Evolutionary conservation across 2,329 filamentous ascomycete genomes (phyloP), one percentile per base, ranked within the genome.

Genomic region (Neofusicoccum kwambonambiense): DNA sequence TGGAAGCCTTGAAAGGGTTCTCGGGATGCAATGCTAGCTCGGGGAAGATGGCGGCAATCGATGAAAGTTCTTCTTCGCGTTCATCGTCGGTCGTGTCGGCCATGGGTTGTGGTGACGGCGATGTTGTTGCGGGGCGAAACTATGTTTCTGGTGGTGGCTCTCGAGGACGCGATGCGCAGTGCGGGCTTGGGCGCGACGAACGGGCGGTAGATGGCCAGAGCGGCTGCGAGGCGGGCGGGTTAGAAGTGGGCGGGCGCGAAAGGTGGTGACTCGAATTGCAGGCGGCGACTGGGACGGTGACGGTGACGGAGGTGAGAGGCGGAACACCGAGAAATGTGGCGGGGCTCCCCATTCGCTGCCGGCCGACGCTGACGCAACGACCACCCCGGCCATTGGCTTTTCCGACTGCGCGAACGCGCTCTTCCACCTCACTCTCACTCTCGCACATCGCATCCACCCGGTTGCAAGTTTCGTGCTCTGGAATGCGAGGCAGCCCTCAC

Each of bases 21-120:
- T 71, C 69, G 8, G 80, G 71, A 62, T 86, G 80, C 65, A 84
- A 73, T 37, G 77, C 74, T 17, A 89, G 81, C 75, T 89, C 87
- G 1, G 87, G 87, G 66, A 81, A 89, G 64, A 89, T 89, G 57
- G 87, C 86, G 50, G 81, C 79, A 65, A 89, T 81, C 27, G 86
- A 82, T 9, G 80, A 81, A 52, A 89, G 77, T 75, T 89, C 87
- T 69, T 87, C 81, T 35, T 80, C 79, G 67, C 87, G 82, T 69
- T 89, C 86, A 71, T 89, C 86, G 12, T 84, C 81, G 41, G 31
- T n/a, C 6, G 42, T 13, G 44, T 65, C 54, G 45, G 64, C 64
- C 64, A 65, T 65, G 44, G 12, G 45, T 13, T 56, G 12, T 19
- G 19, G 31, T 17, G 42, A 5, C 9, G 12, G 31, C 15, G 3